These are phyloP conservation scores for Trichosporon sp. DNA, from an alignment of 1,284 basidiomycete species.

Conservation along the genomic window DNA sequence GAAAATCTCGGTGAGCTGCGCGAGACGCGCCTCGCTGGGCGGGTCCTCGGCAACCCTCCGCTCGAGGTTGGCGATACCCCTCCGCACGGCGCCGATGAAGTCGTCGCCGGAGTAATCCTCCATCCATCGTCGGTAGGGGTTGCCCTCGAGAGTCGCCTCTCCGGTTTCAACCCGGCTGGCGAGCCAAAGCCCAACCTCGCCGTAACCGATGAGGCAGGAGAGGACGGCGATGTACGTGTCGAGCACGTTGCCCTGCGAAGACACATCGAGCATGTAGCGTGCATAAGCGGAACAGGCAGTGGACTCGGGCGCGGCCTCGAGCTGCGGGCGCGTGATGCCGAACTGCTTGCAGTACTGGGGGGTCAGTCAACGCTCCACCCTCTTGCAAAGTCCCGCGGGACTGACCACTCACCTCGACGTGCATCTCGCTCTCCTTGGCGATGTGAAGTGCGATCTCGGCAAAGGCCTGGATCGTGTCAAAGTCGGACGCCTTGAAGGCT, in stretches of 20 bases:
- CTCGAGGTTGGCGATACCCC: conserved; percentile 71
- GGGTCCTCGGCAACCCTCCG: conserved; percentile 65
- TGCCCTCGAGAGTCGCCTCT: conserved; percentile 65
- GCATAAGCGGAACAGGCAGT: conserved; percentile 78
- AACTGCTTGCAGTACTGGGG: conserved; percentile 67
- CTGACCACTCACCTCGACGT: conserved; percentile 59
- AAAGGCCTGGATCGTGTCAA: conserved; percentile 67
- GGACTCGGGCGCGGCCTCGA: conserved; percentile 68
- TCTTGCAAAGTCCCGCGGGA: no score
- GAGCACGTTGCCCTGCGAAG: conserved; percentile 70
- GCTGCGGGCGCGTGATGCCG: conserved; percentile 65
- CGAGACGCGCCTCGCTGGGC: conserved; percentile 66
- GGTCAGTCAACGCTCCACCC: conserved; percentile 17
- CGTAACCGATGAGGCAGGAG: conserved; percentile 88
- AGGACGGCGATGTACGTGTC: conserved; percentile 78
- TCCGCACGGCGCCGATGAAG: conserved; percentile 71
- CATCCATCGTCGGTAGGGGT: conserved; percentile 77
- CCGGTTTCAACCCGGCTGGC: conserved; percentile 62
- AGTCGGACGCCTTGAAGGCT: conserved; percentile 72
- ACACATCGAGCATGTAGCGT: conserved; percentile 78
- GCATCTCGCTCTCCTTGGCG: conserved; percentile 71
- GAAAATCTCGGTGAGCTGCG: conserved; percentile 75
- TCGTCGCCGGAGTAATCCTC: conserved; percentile 73
- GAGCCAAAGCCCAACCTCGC: conserved; percentile 86
- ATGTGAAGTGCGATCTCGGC: conserved; percentile 69